A percentile compares a stretch with the other conserved stretches of the same genome.
Evolutionary conservation across 352 stramenopile species (phyloP).

Genomic region (Saprolegnia diclina): DNA sequence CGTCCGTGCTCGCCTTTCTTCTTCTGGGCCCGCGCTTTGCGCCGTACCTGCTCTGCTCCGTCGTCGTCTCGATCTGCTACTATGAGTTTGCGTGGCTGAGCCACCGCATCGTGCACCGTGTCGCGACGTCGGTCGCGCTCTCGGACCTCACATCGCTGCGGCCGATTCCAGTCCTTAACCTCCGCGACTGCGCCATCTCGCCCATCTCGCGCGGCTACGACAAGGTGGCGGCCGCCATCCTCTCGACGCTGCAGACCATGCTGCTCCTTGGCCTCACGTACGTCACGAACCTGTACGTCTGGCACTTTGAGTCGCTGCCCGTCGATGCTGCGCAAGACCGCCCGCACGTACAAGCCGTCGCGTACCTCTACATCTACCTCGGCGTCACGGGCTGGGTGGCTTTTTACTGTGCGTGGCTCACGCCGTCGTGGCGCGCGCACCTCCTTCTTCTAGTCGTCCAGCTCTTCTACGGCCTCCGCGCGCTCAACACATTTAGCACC

Average conservation of each 20-base stretch:
- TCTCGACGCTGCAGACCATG: neutral
- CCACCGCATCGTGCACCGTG: slow-evolving; percentile 45
- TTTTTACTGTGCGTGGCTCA: neutral
- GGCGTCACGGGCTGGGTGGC: neutral
- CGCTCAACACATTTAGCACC: neutral
- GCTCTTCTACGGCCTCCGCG: neutral
- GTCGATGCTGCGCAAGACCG: neutral
- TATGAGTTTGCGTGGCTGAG: slow-evolving; percentile 66
- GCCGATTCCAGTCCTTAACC: neutral
- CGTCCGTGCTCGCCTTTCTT: slow-evolving; percentile 53
- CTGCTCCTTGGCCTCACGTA: neutral
- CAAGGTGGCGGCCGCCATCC: neutral
- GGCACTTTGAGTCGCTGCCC: neutral
- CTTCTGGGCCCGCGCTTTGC: slow-evolving; percentile 6
- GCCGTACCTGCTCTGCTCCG: neutral
- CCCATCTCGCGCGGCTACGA: neutral
- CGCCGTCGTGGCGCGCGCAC: neutral
- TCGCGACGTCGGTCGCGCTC: neutral
- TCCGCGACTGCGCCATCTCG: neutral
- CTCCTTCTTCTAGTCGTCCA: neutral
- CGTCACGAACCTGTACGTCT: neutral
- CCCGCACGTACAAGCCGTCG: neutral
- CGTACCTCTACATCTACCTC: neutral
- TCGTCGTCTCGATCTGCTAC: slow-evolving; percentile 36
- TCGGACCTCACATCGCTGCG: neutral